Percentiles rank a stretch among this genome's conserved stretches.
Evolutionary conservation across 768 basidiomycete species (phyloP).

Genomic region (Glaciozyma martinii): DNA sequence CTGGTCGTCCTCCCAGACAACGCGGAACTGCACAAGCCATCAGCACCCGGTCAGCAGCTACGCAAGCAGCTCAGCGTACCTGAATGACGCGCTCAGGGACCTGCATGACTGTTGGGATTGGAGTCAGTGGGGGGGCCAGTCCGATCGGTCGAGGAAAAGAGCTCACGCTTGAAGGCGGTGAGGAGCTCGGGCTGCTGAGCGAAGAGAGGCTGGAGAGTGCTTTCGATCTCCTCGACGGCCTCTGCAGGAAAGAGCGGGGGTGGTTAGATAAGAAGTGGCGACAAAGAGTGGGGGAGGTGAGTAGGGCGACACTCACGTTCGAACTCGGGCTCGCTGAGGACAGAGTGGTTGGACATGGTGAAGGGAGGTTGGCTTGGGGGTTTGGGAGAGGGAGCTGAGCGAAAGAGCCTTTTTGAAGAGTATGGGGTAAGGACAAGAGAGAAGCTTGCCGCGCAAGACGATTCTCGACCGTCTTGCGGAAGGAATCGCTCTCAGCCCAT

Average conservation of each 20-base stretch:
- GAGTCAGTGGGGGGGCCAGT: neutral
- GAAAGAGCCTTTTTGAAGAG: neutral
- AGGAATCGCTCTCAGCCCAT: too few species aligned
- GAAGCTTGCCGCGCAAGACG: too few species aligned
- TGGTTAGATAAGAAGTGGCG: neutral
- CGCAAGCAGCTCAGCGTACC: neutral
- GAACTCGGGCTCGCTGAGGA: conserved; percentile 55
- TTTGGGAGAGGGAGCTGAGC: neutral
- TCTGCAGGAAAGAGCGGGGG: conserved; percentile 32
- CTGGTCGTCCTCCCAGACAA: conserved; percentile 63
- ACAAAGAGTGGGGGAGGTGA: neutral
- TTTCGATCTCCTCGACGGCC: conserved; percentile 59
- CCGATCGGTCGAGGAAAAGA: neutral
- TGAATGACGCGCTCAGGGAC: conserved; percentile 45
- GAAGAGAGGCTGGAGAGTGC: conserved; percentile 58
- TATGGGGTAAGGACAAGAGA: too few species aligned
- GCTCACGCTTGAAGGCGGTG: conserved; percentile 55
- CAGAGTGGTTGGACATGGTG: conserved; percentile 5
- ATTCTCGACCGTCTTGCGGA: too few species aligned
- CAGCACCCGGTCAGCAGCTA: neutral
- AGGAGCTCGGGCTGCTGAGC: conserved; percentile 58
- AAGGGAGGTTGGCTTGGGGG: neutral
- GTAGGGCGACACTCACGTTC: conserved; percentile 41
- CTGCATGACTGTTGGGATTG: conserved; percentile 36
- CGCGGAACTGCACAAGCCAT: conserved; percentile 54